Evolutionary conservation across 2,329 filamentous ascomycete species (phyloP).

Genomic region (Emmonsia crescens): DNA sequence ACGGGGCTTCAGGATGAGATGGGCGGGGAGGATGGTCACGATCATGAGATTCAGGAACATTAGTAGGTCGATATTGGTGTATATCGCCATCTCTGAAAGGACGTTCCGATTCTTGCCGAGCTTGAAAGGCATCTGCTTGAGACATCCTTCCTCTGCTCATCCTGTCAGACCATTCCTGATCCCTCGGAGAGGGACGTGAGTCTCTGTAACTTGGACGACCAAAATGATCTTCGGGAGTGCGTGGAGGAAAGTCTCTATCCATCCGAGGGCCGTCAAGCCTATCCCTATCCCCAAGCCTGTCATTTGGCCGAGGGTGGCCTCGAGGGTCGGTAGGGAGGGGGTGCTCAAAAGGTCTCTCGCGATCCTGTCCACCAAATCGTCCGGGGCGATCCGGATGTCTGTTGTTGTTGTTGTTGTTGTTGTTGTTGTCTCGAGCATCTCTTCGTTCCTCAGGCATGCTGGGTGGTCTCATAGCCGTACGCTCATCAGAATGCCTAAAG

Average conservation of each 20-base stretch:
- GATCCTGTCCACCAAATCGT: constrained; percentile 29
- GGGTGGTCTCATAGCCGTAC: constrained; percentile 27
- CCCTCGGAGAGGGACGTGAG: constrained; percentile 20
- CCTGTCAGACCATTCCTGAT: constrained; percentile 30
- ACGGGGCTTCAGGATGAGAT: constrained; percentile 5
- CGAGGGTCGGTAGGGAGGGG: constrained; percentile 21
- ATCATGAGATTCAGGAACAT: constrained; percentile 4
- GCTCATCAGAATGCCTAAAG: constrained; percentile 26
- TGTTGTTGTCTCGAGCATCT: constrained; percentile 22
- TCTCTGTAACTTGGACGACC: constrained; percentile 28
- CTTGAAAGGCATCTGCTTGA: constrained; percentile 21
- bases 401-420: too few species aligned
- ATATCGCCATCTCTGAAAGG: constrained; percentile 17
- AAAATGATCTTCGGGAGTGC: constrained; percentile 31
- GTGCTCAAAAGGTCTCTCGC: constrained; percentile 26
- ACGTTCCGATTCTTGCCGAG: constrained; percentile 10
- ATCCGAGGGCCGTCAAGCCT: constrained; percentile 13
- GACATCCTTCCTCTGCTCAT: constrained; percentile 22
- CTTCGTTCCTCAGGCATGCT: constrained; percentile 30
- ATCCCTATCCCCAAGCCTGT: constrained; percentile 21
- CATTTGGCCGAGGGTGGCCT: constrained; percentile 26
- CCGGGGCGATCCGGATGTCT: constrained; percentile 28
- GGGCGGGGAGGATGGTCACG: constrained; percentile 7
- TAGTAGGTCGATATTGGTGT: constrained; percentile 20
- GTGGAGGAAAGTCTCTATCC: constrained; percentile 23